Base-by-base conservation (phyloP, 495 filamentous ascomycete species). In the Paragyromitra xinjiangensis region DNA sequence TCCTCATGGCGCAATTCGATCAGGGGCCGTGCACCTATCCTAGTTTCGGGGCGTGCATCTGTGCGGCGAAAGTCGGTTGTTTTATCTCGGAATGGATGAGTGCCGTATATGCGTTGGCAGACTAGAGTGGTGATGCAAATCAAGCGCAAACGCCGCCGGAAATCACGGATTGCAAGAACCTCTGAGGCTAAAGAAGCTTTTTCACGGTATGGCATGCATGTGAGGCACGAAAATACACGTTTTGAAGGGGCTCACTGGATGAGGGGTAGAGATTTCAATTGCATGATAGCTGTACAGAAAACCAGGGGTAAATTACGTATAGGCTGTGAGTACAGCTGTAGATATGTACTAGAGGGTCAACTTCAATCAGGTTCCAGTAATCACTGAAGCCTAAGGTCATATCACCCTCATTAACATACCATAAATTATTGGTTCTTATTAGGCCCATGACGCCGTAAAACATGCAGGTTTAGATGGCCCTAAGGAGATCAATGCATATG, bases 1-100 rank as follows among this genome's bases (percentile, higher is more conserved):
- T 77, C 69, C 74, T 51, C 74, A 77, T 77, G 74, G 74, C 74
- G 74, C 51, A 77, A 77, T 73, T 48, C 55, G 50, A 73, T 77
- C 74, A 73, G 40, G 73, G 69, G 51, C 74, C 74, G 74, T 77
- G 74, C 69, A 37, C 59, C 59, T 76, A 45, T 73, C 58, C 48
- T 73, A 19, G 61, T 22, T 59, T 26, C n/a, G 6, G 39, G 19
- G 53, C 64, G 68, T 70, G 37, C 34, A 26, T 72, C 50, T 71
- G 69, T 59, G 67, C 61, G 62, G 61, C 40, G 39, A 71, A 26
- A 64, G 39, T 71, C 74, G 73, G 48, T 73, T 73, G 69, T 58
- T 73, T 73, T 77, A 66, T 66, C 69, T 72, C 59, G 53, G 61
- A 66, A 73, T 66, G 59, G 69, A 72, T 76, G 59, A 34, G 64